Evolutionary conservation across 169 alveolate genomes (phyloP).

Genomic region (Plasmodium blacklocki): DNA sequence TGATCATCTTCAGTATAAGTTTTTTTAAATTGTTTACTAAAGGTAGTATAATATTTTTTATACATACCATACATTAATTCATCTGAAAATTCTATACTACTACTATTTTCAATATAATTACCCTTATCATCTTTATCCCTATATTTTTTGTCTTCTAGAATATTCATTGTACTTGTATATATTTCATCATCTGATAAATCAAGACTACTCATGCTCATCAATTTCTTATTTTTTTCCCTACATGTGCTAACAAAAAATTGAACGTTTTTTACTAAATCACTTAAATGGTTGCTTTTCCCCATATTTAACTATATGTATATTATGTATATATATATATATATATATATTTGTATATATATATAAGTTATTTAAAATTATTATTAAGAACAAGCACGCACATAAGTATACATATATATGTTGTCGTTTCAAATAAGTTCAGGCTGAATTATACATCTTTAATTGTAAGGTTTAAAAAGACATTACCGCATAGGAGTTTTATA

Average conservation of each 20-base stretch:
- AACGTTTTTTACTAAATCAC: constrained; percentile 47
- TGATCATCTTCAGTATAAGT: constrained; percentile 37
- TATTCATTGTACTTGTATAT: not conserved
- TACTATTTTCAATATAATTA: constrained; percentile 24
- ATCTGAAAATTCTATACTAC: constrained; percentile 5
- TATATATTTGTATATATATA: not conserved
- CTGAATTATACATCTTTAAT: too few relatives aligned
- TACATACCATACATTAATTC: constrained; percentile 24
- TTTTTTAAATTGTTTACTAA: constrained; percentile 31
- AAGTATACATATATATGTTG: not conserved
- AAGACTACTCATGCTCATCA: constrained; percentile 43
- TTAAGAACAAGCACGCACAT: too few relatives aligned
- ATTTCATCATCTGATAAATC: constrained; percentile 38
- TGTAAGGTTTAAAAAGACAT: too few relatives aligned
- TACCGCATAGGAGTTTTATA: too few relatives aligned
- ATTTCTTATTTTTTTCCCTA: constrained; percentile 56
- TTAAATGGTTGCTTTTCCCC: constrained; percentile 51
- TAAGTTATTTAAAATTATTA: too few relatives aligned
- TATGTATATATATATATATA: not conserved
- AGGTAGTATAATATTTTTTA: constrained; percentile 23
- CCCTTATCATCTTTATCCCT: constrained; percentile 21
- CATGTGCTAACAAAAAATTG: constrained; percentile 67
- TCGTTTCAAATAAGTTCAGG: too few relatives aligned
- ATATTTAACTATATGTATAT: not conserved
- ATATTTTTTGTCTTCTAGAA: constrained; percentile 35